Conservation (phyloP, 2,329 filamentous ascomycete species). For the Tolypocladium sp. region DNA sequence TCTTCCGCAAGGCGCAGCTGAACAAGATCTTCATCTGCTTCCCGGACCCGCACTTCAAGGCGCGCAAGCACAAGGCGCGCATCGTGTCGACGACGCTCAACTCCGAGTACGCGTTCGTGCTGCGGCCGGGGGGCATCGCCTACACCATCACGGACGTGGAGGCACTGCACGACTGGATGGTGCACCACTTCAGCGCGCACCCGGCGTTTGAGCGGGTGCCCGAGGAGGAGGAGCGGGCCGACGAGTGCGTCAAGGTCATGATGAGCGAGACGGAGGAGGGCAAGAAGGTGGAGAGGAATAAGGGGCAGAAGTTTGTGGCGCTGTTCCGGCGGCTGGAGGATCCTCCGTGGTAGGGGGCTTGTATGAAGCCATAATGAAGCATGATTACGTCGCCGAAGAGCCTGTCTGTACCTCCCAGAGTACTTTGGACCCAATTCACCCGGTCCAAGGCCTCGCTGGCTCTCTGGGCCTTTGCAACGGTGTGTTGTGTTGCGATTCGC, state of each 20-base stretch:
- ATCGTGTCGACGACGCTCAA: conserved; percentile 86
- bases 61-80: conserved; percentile 90
- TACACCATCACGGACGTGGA: conserved; percentile 98
- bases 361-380: neutral
- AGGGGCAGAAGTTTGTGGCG: conserved; percentile 83
- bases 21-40: conserved; percentile 96
- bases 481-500: neutral
- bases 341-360: conserved; percentile 58
- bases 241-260: conserved; percentile 69
- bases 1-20: conserved; percentile 75
- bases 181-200: conserved; percentile 70
- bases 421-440: neutral
- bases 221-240: conserved; percentile 56
- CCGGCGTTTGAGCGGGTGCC: conserved; percentile 69
- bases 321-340: conserved; percentile 75
- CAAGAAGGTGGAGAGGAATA: conserved; percentile 89
- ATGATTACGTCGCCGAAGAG: neutral
- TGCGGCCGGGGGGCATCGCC: conserved; percentile 74
- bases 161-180: conserved; percentile 90
- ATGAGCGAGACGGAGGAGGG: conserved; percentile 85
- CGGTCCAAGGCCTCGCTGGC: neutral
- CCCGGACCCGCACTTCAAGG: conserved; percentile 96
- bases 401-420: neutral
- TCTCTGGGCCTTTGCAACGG: neutral
- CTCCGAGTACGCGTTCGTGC: conserved; percentile 85